Base-by-base conservation (phyloP, 306 rosid genomes). In the Phaseolus lunatus region DNA sequence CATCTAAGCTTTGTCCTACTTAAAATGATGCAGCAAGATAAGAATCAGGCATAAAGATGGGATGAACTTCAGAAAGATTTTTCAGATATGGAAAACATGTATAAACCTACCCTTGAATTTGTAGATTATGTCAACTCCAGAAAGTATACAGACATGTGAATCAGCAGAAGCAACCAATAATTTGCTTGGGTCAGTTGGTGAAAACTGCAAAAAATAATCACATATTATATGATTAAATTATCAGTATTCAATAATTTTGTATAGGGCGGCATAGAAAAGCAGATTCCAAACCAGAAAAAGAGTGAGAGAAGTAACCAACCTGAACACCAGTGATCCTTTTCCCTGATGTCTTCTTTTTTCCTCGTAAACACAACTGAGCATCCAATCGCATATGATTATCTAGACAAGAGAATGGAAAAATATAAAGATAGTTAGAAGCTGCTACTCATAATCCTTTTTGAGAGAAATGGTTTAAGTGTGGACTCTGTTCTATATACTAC, bases 271-370 rank as follows among this genome's bases (percentile, higher is more conserved):
- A 26, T 20, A 16, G 31, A 45, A 71, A 76, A 67, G 9, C 73
- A 64, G 31, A 31, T 7, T 44, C 50, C 19, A 67, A 39, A 62
- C 39, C 50, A 69, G 64, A 59, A 85, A 50, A 70, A 72, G 27
- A 19, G 61, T 29, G 48, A 65, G 56, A 72, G 33, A 62, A 69
- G 66, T 66, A 62, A 85, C 82, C 77, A 26, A 91, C 96, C 93
- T 91, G 88, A 83, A 91, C 86, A 73, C 93, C 89, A 33, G 96
- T 89, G 72, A 91, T 89, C 84, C 85, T 86, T 80, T 87, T 91
- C 52, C 88, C 87, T 0, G 77, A 72, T 5, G 93, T 74, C 89
- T 91, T 91, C 93, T 83, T 91, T 80, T 89, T 91, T 37, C 90
- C 89, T 58, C 77, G 81, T 79, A 89, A 81, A 73, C 78, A 67